Evolutionary conservation across 257 asterid genomes (phyloP).

Genomic region (Handroanthus guayacan): DNA sequence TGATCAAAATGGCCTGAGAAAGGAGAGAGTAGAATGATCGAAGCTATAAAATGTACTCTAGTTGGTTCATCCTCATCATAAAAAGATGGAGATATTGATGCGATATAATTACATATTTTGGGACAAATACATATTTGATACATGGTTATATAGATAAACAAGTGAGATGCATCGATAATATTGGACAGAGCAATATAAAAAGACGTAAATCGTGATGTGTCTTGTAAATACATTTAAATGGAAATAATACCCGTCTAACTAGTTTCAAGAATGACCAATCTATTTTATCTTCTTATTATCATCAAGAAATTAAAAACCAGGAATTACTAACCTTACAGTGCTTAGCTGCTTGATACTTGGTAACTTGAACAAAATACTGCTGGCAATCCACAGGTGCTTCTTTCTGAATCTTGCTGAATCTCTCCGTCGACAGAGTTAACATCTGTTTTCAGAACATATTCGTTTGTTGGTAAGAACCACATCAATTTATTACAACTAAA

Average conservation of each 20-base stretch:
- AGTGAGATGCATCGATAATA: too few relatives aligned
- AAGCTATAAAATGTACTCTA: too few relatives aligned
- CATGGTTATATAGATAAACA: too few relatives aligned
- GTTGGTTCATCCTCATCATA: too few relatives aligned
- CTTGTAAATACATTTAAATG: too few relatives aligned
- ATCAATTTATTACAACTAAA: background rate
- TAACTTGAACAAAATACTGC: constrained; percentile 74
- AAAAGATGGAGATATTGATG: too few relatives aligned
- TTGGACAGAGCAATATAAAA: too few relatives aligned
- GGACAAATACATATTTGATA: too few relatives aligned
- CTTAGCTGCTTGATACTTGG: constrained; percentile 75
- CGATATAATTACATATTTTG: too few relatives aligned
- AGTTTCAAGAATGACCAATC: background rate
- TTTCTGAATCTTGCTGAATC: constrained; percentile 76
- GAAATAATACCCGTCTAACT: too few relatives aligned
- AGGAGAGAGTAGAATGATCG: too few relatives aligned
- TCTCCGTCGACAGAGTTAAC: constrained; percentile 83
- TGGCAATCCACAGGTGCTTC: constrained; percentile 72
- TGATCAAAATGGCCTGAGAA: background rate
- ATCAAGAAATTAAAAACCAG: background rate
- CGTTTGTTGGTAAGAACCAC: constrained; percentile 4
- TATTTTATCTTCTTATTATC: background rate
- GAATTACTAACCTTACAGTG: constrained; percentile 77
- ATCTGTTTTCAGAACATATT: constrained; percentile 52
- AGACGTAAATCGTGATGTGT: too few relatives aligned